These are phyloP conservation scores for Cercospora zeae-maydis DNA, from an alignment of 2,329 filamentous ascomycete genomes.

Conservation along the genomic window DNA sequence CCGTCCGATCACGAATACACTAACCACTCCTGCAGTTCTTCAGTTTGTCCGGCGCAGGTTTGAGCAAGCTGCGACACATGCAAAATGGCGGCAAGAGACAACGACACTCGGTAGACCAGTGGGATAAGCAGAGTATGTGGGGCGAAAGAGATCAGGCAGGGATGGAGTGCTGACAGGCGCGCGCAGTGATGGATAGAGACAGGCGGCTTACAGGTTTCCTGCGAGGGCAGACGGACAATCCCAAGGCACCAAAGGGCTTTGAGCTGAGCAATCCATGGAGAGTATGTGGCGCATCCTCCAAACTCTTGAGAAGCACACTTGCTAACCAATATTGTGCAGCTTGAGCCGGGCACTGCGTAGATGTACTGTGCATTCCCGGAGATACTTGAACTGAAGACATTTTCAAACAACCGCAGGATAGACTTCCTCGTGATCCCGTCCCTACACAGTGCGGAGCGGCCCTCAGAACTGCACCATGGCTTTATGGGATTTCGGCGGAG, in stretches of 20 bases:
- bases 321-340: constrained; percentile 7
- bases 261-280: constrained; percentile 66
- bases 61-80: constrained; percentile 56
- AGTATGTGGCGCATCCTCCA: constrained; percentile 45
- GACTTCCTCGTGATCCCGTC: not conserved
- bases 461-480: not conserved
- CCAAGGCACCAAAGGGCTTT: constrained; percentile 58
- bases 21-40: constrained; percentile 51
- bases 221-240: constrained; percentile 60
- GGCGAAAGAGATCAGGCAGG: not conserved
- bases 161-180: not conserved
- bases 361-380: not conserved
- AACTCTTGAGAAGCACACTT: not conserved
- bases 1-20: constrained; percentile 4
- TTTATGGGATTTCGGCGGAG: not conserved
- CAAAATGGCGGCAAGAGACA: constrained; percentile 61
- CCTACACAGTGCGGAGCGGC: not conserved
- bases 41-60: constrained; percentile 55
- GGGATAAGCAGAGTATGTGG: constrained; percentile 57
- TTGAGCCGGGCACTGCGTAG: constrained; percentile 16
- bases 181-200: constrained; percentile 64
- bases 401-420: not conserved
- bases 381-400: not conserved
- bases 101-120: constrained; percentile 58
- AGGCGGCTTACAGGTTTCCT: constrained; percentile 58